Base-by-base conservation (phyloP, 2,329 filamentous ascomycete genomes). In the Fusarium austroafricanum region DNA sequence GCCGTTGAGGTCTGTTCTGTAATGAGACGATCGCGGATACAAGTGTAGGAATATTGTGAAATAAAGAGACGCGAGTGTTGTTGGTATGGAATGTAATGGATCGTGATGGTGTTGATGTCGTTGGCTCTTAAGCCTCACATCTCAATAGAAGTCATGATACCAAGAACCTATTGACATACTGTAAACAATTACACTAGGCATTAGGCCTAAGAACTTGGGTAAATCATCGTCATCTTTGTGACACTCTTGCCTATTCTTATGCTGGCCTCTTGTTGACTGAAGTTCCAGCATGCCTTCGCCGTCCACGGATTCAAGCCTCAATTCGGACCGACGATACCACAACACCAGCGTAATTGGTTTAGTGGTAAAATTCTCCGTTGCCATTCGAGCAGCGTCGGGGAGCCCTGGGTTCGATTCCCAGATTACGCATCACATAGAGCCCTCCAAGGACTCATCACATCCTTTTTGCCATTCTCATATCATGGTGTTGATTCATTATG, bases 21-120 rank as follows among this genome's bases (percentile, higher is more conserved):
- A 50, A 45, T 42, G 60, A 35, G 38, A 45, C 28, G 28, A 31
- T 46, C 33, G 42, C 57, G 52, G 46, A 39, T 44, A 33, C 18
- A 43, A 46, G 50, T 71, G 63, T 73, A 71, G 60, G 47, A 70
- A 49, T 71, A 64, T 35, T 61, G 43, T 58, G 59, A 63, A 51
- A 57, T 51, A 28, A 44, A 55, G 38, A 37, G 43, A 18, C 18
- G 37, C 21, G 45, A 23, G 15, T 11, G 50, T 43, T 21, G 45
- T 10, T 17, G 15, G 17, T 33, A 7, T 14, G 5, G 14, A 17
- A 28, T 52, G 47, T 5, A 55, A 12, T 18, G 17, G 23, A 37
- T 53, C 17, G 38, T 37, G 44, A 54, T 55, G 40, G 21, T 49
- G 65, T 67, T 33, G 56, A 55, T 26, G 38, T 49, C n/a, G 40